Percentiles rank a stretch among this genome's conserved stretches.
Evolutionary conservation across 768 basidiomycete species (phyloP).

Genomic region (Pleurotus tuoliensis): DNA sequence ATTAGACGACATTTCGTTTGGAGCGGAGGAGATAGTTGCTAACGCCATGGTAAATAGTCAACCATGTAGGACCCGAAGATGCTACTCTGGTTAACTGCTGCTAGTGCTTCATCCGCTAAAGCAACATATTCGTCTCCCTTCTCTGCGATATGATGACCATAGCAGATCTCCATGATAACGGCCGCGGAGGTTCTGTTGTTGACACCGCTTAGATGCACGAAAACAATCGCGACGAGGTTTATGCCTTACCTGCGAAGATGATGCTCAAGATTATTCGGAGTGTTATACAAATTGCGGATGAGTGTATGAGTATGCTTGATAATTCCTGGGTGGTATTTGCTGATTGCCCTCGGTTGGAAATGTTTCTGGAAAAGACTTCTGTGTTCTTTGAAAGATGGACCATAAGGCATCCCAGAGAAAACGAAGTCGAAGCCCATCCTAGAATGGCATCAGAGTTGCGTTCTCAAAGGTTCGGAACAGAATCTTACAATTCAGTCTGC

Average conservation of each 20-base stretch:
- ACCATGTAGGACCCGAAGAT: conserved; percentile 20
- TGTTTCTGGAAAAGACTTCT: conserved; percentile 5
- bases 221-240: background rate
- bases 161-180: conserved; percentile 16
- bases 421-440: conserved; percentile 7
- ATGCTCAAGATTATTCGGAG: background rate
- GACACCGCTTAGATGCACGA: background rate
- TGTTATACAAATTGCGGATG: conserved; percentile 1
- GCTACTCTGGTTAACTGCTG: conserved; percentile 12
- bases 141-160: conserved; percentile 19
- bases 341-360: conserved; percentile 5
- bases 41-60: conserved; percentile 11
- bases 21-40: background rate
- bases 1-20: conserved; percentile 6
- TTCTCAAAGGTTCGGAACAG: background rate
- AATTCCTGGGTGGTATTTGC: conserved; percentile 1
- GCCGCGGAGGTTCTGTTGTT: conserved; percentile 7
- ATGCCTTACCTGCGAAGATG: conserved; percentile 5
- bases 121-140: conserved; percentile 20
- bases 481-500: conserved; percentile 2
- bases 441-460: background rate
- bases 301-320: background rate
- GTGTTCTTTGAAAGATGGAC: conserved; percentile 1
- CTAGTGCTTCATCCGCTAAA: conserved; percentile 20
- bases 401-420: background rate